phyloP scores from a whole-genome alignment of 2,329 filamentous ascomycete genomes.

The Colletotrichum tanaceti region DNA sequence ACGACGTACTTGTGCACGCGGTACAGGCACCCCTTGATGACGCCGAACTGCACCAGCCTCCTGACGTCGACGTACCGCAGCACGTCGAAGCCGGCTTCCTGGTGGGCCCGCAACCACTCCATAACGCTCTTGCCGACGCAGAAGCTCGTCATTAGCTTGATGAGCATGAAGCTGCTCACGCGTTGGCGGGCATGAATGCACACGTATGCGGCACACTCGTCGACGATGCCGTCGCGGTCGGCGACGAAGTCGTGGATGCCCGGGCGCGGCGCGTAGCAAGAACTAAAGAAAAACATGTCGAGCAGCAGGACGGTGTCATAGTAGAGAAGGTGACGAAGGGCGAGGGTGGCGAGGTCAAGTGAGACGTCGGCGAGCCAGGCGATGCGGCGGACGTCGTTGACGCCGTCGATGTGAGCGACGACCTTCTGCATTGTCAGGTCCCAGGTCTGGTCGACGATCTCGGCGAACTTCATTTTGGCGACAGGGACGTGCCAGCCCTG shows the following conservation, averaged over 20 bases:
- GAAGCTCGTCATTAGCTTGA: constrained; percentile 88
- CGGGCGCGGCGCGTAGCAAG: constrained; percentile 85
- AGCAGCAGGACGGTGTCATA: constrained; percentile 91
- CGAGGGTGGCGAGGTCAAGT: constrained; percentile 84
- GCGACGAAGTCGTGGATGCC: constrained; percentile 83
- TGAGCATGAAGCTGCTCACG: constrained; percentile 72
- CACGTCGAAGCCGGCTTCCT: constrained; percentile 71
- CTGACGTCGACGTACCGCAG: constrained; percentile 86
- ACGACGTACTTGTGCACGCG: constrained; percentile 92
- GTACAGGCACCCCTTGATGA: constrained; percentile 95
- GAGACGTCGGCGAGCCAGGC: constrained; percentile 87
- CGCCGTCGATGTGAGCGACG: constrained; percentile 87
- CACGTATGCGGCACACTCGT: constrained; percentile 90
- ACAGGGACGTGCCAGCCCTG: constrained; percentile 93
- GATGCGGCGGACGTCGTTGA: constrained; percentile 89
- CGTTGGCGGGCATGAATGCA: constrained; percentile 61
- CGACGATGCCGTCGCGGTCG: constrained; percentile 79
- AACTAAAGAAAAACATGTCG: constrained; percentile 94
- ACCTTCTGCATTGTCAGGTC: constrained; percentile 83
- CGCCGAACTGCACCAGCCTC: constrained; percentile 92
- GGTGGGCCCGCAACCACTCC: constrained; percentile 85
- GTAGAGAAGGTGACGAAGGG: constrained; percentile 89
- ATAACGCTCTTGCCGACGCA: constrained; percentile 85
- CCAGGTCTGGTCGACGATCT: constrained; percentile 75
- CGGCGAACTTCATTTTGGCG: constrained; percentile 71